Conservation (phyloP, 441 rosid species). For the Codiaeum variegatum region DNA sequence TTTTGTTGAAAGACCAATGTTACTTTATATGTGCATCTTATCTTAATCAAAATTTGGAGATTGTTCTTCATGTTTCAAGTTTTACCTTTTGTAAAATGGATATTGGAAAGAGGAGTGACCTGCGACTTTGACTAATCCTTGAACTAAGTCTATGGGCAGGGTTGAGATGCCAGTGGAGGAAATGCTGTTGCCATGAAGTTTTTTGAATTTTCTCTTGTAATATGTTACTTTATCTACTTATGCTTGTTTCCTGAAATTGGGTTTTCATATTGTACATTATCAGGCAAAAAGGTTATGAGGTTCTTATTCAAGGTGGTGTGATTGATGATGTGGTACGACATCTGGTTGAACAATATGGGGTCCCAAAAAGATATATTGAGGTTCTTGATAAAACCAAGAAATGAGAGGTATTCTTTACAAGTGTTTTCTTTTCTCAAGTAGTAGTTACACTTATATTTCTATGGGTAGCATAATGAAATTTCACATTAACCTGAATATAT, state of each 20-base stretch:
- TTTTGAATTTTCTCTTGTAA: not conserved
- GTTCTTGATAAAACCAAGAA: conserved; percentile 89
- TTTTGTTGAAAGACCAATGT: not conserved
- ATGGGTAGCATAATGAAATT: not conserved
- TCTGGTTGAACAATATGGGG: conserved; percentile 76
- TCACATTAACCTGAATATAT: not conserved
- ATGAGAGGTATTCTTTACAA: conserved; percentile 27
- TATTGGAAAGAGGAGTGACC: not conserved
- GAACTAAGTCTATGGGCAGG: not conserved
- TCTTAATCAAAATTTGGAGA: not conserved
- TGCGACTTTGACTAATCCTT: not conserved
- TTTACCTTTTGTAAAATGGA: not conserved
- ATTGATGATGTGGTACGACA: conserved; percentile 77
- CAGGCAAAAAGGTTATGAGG: conserved; percentile 93
- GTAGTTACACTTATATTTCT: not conserved
- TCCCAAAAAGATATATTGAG: conserved; percentile 80
- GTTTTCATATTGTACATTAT: not conserved
- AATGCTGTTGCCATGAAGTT: not conserved
- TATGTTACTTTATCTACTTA: not conserved
- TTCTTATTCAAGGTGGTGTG: conserved; percentile 91
- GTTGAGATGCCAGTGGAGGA: not conserved
- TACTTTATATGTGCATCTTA: not conserved
- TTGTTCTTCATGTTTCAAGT: not conserved
- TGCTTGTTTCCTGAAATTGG: not conserved
- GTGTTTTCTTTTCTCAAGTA: conserved; percentile 2